These are phyloP conservation scores for Arctium minus DNA, from an alignment of 129 eudicot genomes.

Conservation along the genomic window DNA sequence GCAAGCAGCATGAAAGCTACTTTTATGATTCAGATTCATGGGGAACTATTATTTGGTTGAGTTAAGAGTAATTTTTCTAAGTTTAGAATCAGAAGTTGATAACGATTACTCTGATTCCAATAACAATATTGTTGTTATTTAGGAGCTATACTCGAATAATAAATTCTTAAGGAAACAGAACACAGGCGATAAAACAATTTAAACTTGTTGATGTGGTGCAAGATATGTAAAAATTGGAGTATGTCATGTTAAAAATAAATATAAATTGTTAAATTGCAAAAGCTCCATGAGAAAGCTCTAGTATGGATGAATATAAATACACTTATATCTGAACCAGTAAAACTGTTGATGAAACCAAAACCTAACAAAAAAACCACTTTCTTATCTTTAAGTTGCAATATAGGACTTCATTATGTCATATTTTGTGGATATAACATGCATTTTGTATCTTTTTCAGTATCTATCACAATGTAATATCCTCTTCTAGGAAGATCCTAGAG, in stretches of 20 bases:
- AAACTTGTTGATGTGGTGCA: background rate
- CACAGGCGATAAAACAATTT: too few species aligned
- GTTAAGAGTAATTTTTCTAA: too few species aligned
- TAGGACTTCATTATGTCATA: too few species aligned
- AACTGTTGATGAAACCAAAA: too few species aligned
- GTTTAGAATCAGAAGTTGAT: too few species aligned
- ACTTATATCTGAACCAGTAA: background rate
- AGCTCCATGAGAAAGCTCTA: background rate
- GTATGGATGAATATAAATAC: background rate
- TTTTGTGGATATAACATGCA: too few species aligned
- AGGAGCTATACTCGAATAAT: background rate
- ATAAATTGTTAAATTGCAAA: background rate
- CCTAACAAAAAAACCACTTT: too few species aligned
- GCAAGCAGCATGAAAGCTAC: background rate
- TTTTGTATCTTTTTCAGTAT: too few species aligned
- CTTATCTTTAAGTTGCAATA: too few species aligned
- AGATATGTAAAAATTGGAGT: background rate
- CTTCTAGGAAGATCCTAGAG: background rate
- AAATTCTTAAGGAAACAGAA: background rate
- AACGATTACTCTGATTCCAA: background rate
- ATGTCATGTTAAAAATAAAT: background rate
- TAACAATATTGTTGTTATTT: background rate
- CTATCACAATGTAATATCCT: too few species aligned
- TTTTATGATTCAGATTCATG: background rate
- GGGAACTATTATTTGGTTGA: background rate